Evolutionary conservation across 2,329 filamentous ascomycete genomes (phyloP).

Genomic region (Coleophoma crateriformis): DNA sequence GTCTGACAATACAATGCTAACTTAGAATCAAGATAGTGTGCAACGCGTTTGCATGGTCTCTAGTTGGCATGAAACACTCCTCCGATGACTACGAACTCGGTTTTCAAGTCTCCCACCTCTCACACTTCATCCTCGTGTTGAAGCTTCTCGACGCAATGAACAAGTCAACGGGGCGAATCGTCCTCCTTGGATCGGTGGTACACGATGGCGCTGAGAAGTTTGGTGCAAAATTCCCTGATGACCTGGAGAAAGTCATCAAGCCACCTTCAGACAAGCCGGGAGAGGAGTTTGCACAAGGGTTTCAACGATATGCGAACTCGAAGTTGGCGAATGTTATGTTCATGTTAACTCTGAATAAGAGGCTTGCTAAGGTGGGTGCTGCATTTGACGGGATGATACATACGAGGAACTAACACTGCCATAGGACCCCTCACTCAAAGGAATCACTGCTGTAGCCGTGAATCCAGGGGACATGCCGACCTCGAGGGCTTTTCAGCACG

Average conservation of each 20-base stretch:
- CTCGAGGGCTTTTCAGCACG: constrained; percentile 24
- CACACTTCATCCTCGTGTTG: constrained; percentile 31
- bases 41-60: constrained; percentile 34
- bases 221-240: constrained; percentile 23
- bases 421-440: background rate
- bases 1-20: background rate
- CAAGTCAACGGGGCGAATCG: constrained; percentile 20
- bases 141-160: constrained; percentile 25
- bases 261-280: constrained; percentile 21
- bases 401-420: background rate
- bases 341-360: constrained; percentile 33
- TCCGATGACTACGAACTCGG: constrained; percentile 31
- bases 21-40: constrained; percentile 24
- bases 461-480: constrained; percentile 27
- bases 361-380: background rate
- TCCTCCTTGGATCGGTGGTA: constrained; percentile 17
- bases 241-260: constrained; percentile 31
- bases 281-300: constrained; percentile 32
- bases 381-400: background rate
- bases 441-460: constrained; percentile 13
- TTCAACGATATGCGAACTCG: constrained; percentile 36
- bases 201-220: background rate
- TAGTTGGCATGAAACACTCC: constrained; percentile 27
- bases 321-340: constrained; percentile 34
- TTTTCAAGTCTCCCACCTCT: constrained; percentile 33